A percentile compares a stretch with the other conserved stretches of the same genome.
Conservation (phyloP, 208 protist species). For the Crithidia mellificae region DNA sequence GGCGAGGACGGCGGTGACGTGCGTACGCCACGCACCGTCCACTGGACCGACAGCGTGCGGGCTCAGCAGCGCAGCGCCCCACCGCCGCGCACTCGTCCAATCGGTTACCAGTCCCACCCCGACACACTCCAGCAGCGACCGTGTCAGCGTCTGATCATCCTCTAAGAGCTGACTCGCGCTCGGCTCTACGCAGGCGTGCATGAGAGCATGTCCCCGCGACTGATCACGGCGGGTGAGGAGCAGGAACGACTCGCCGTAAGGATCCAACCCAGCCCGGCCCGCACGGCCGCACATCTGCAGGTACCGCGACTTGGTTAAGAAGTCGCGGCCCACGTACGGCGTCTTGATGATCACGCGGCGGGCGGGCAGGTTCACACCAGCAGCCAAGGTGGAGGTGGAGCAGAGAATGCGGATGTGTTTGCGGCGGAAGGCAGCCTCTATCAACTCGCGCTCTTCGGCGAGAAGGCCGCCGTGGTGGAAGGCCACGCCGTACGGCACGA, state of each 20-base stretch:
- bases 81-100: constrained; percentile 38
- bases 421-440: constrained; percentile 80
- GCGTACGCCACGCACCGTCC: constrained; percentile 29
- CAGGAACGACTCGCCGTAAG: constrained; percentile 86
- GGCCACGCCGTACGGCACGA: constrained; percentile 79
- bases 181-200: constrained; percentile 48
- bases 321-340: constrained; percentile 68
- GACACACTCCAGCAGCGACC: constrained; percentile 82
- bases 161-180: constrained; percentile 58
- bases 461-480: constrained; percentile 91
- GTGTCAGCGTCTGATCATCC: constrained; percentile 43
- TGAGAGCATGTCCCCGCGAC: constrained; percentile 43
- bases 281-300: constrained; percentile 86
- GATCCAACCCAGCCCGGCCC: constrained; percentile 76
- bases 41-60: constrained; percentile 50
- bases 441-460: constrained; percentile 74
- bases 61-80: constrained; percentile 54
- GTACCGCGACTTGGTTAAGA: constrained; percentile 76
- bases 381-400: constrained; percentile 93
- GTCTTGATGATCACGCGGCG: constrained; percentile 87
- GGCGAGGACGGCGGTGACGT: not conserved
- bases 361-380: constrained; percentile 93
- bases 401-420: constrained; percentile 79
- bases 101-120: constrained; percentile 64
- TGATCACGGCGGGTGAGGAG: constrained; percentile 55